Evolutionary conservation across 768 basidiomycete species (phyloP).

Genomic region (Trichaptum fuscoviolaceum): DNA sequence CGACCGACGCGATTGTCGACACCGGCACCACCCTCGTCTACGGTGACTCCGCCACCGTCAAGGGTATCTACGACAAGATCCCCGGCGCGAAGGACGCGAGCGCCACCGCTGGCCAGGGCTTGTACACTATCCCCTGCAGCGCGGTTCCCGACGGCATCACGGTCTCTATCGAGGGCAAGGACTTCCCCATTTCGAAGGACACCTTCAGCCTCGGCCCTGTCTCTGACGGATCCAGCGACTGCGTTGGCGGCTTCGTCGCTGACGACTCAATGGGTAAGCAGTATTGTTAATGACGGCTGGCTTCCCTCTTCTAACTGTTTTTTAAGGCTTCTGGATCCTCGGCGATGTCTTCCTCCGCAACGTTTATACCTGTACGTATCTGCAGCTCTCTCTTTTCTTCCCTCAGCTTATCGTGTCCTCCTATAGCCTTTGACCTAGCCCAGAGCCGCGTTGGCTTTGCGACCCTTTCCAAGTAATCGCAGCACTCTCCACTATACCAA

Average conservation of each 20-base stretch:
- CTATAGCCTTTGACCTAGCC: slow-evolving; percentile 13
- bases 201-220: slow-evolving; percentile 33
- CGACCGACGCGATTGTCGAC: slow-evolving; percentile 30
- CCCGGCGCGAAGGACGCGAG: slow-evolving; percentile 18
- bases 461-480: neutral
- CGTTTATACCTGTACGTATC: slow-evolving; percentile 19
- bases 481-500: neutral
- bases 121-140: slow-evolving; percentile 34
- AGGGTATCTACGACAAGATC: slow-evolving; percentile 21
- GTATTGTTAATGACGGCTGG: neutral
- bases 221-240: slow-evolving; percentile 9
- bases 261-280: slow-evolving; percentile 10
- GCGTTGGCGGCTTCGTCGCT: slow-evolving; percentile 12
- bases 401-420: neutral
- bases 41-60: slow-evolving; percentile 21
- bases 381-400: neutral
- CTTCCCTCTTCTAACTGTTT: neutral
- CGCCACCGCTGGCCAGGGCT: slow-evolving; percentile 16
- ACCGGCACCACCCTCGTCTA: slow-evolving; percentile 31
- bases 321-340: slow-evolving; percentile 22
- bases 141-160: slow-evolving; percentile 34
- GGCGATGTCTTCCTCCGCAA: slow-evolving; percentile 32
- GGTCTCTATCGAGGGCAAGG: slow-evolving; percentile 41
- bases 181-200: slow-evolving; percentile 33
- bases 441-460: slow-evolving; percentile 16